Base-by-base conservation (phyloP, 2,329 filamentous ascomycete genomes). In the Coniochaeta sp. region DNA sequence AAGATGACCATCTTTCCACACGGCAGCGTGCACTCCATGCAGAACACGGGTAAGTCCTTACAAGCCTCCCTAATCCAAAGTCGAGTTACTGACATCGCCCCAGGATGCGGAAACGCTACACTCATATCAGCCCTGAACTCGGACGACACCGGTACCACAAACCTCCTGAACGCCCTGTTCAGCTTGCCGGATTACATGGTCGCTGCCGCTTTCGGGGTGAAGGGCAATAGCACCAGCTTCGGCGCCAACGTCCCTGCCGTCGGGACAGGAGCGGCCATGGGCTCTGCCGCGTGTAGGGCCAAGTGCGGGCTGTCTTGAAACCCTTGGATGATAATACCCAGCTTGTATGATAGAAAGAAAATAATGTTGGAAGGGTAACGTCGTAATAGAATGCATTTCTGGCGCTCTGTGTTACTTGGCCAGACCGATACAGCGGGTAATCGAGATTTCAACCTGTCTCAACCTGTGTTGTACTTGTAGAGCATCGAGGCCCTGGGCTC, bases 1-100 rank as follows among this genome's bases (percentile, higher is more conserved):
- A 72, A 76, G 62, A 77, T 79, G 71, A 82, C 80, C 0, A 73
- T 82, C 22, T 83, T 82, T 63, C 80, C 79, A 0, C 68, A 67
- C 16, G 79, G 71, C 1, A 76, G 74, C 62, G 63, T 82, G 55
- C 80, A 82, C 64, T 73, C 72, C 58, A 82, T 82, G 79, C 74
- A 76, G 64, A 81, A 81, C 65, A 76, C 73, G 59, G 77, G 78
- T 75, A 67, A 57, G 73, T 68, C 38, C 28, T 19, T 14, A 12
- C 24, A n/a, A n/a, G n/a, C n/a, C 8, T 50, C 22, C 4, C 22
- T 8, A 26, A 9, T 2, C 6, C 6, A 6, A 12, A 19, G 52
- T 32, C 42, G 22, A n/a, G 16, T 47, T 9, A 30, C 38, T 34
- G 19, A 47, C 30, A 26, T 16, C 10, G 19, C 8, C 16, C 12